Evolutionary conservation across 1,284 basidiomycete genomes (phyloP).

Genomic region (Puccinia novopanici): DNA sequence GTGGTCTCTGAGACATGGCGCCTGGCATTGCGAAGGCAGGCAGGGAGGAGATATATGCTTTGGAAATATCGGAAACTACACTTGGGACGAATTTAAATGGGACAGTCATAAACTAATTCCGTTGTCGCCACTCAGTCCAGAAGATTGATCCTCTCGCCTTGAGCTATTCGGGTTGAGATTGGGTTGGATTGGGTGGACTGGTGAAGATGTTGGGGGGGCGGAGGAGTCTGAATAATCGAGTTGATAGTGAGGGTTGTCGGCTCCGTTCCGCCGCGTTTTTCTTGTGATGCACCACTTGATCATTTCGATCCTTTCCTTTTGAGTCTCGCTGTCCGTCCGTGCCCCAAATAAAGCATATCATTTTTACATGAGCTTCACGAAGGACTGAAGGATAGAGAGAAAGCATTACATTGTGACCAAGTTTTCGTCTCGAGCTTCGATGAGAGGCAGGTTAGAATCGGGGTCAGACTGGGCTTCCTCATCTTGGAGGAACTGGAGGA

Average conservation of each 20-base stretch:
- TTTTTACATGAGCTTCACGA: not conserved
- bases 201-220: not conserved
- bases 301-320: conserved; percentile 34
- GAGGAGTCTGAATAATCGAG: not conserved
- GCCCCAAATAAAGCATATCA: not conserved
- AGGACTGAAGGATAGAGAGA: not conserved
- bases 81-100: not conserved
- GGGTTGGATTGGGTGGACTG: not conserved
- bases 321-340: not conserved
- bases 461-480: not conserved
- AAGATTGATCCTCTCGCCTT: not conserved
- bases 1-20: not conserved
- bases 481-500: conserved; percentile 4
- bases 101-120: conserved; percentile 1
- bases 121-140: not conserved
- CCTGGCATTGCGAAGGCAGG: too few species aligned
- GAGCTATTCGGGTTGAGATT: not conserved
- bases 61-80: not conserved
- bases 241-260: not conserved
- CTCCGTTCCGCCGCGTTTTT: conserved; percentile 16
- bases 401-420: conserved; percentile 23
- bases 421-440: conserved; percentile 33
- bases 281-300: conserved; percentile 13
- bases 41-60: too few species aligned
- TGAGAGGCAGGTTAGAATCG: not conserved